These are phyloP conservation scores for Hypericum androsaemum DNA, from an alignment of 345 rosid genomes.

Conservation along the genomic window DNA sequence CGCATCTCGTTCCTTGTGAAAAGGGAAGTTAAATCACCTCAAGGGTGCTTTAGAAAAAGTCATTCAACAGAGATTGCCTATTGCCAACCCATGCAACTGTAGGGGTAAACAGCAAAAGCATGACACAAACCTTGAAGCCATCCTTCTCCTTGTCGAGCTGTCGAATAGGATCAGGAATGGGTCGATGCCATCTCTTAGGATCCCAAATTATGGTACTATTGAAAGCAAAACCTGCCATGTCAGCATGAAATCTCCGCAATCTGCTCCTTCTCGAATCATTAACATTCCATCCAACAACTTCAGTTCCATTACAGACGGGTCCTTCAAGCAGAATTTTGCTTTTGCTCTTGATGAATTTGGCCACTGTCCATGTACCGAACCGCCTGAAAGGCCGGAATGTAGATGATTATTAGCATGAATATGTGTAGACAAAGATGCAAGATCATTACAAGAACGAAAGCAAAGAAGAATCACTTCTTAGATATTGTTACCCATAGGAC, in stretches of 20 bases:
- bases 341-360: slow-evolving; percentile 26
- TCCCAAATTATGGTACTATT: slow-evolving; percentile 63
- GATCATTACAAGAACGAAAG: slow-evolving; percentile 1
- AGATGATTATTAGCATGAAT: background rate
- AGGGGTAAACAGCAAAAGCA: slow-evolving; percentile 2
- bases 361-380: slow-evolving; percentile 57
- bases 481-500: too few relatives aligned
- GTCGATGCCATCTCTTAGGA: slow-evolving; percentile 51
- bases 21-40: too few relatives aligned
- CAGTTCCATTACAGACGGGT: slow-evolving; percentile 49
- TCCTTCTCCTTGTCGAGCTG: slow-evolving; percentile 36
- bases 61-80: slow-evolving; percentile 1
- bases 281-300: slow-evolving; percentile 53
- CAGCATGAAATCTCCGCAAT: slow-evolving; percentile 48
- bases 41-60: too few relatives aligned
- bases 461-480: too few relatives aligned
- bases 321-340: slow-evolving; percentile 33
- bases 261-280: slow-evolving; percentile 18
- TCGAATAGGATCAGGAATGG: slow-evolving; percentile 43
- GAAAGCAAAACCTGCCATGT: slow-evolving; percentile 53
- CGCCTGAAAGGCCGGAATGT: slow-evolving; percentile 22
- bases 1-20: background rate
- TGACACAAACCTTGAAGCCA: slow-evolving; percentile 35
- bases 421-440: background rate
- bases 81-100: background rate